Evolutionary conservation across 345 rosid genomes (phyloP).

Genomic region (Lepidium aucheri): DNA sequence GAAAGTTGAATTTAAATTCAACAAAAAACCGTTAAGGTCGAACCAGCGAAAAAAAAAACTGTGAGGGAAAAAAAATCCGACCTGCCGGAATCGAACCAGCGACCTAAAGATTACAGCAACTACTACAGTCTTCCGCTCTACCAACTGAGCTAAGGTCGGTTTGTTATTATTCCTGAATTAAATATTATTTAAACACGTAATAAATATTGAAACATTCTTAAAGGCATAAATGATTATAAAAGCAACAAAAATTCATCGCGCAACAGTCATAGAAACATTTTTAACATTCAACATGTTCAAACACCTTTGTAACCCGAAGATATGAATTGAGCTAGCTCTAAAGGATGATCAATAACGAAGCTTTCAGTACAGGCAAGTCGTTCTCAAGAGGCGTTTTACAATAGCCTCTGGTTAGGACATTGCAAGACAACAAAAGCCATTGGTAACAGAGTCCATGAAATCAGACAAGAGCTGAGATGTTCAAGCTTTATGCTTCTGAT

Average conservation of each 20-base stretch:
- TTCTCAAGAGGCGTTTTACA: not conserved
- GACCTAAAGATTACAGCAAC: not conserved
- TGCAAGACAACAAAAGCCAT: not conserved
- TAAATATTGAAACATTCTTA: too few relatives aligned
- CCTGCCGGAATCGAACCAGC: conserved; percentile 18
- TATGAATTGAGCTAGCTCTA: not conserved
- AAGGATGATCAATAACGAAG: not conserved
- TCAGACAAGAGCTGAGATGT: too few relatives aligned
- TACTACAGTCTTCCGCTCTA: too few relatives aligned
- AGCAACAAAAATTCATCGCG: not conserved
- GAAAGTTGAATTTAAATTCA: not conserved
- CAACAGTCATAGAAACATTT: not conserved
- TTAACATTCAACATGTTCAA: not conserved
- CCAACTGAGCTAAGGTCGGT: too few relatives aligned
- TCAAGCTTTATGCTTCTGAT: too few relatives aligned
- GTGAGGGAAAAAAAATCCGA: not conserved
- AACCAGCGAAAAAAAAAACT: too few relatives aligned
- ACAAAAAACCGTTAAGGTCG: not conserved
- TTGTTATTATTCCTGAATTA: fast-evolving
- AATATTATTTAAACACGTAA: not conserved
- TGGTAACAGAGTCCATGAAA: too few relatives aligned
- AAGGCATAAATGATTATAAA: not conserved
- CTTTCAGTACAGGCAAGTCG: not conserved
- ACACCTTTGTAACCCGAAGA: not conserved
- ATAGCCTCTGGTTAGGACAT: not conserved